Base-by-base conservation (phyloP, 805 yeast species). In the Debaryomyces maramus region DNA sequence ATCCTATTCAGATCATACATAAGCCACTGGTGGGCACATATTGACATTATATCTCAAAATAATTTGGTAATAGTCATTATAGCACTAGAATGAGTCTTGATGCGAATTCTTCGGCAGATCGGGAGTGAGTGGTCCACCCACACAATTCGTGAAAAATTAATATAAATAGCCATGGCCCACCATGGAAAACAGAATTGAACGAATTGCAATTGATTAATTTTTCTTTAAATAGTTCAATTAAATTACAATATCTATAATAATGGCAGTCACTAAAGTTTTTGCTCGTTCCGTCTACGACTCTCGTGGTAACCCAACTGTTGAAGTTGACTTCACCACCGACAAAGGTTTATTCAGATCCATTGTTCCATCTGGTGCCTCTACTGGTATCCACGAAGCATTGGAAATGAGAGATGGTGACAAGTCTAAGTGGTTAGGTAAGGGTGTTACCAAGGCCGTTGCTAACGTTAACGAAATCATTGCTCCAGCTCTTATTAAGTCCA, bases 221-320 rank as follows among this genome's bases (percentile, higher is more conserved):
- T 32, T 20, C 19, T 17, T 16, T 18, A 17, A 18, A 17, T 9
- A 17, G 10, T 7, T 4, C 9, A 18, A 32, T 20, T 22, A 22
- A 33, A 7, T 17, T 17, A 32, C 21, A 22, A 22, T 16, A 29
- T 28, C 39, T 38, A 36, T 42, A 66, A n/a, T 41, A 67, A 88
- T 88, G 96, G 85, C 96, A 58, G 80, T 88, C 63, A 70, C 87
- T 56, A 90, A 91, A 75, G 75, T 90, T 60, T 83, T 78, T 73
- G 87, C 98, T 63, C 90, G 99, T 78, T 85, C 82, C 81, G 96
- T 91, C 74, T 91, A 93, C 85, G 99, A 91, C 78, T 91, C 98
- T 61, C 88, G 99, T 78, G 98, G 98, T 77, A 93, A 91, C 84
- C 99, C 99, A 77, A 91, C 99, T 58, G 99, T 93, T 60, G 98